Base-by-base conservation (phyloP, 306 rosid genomes). In the Cicer judaicum region DNA sequence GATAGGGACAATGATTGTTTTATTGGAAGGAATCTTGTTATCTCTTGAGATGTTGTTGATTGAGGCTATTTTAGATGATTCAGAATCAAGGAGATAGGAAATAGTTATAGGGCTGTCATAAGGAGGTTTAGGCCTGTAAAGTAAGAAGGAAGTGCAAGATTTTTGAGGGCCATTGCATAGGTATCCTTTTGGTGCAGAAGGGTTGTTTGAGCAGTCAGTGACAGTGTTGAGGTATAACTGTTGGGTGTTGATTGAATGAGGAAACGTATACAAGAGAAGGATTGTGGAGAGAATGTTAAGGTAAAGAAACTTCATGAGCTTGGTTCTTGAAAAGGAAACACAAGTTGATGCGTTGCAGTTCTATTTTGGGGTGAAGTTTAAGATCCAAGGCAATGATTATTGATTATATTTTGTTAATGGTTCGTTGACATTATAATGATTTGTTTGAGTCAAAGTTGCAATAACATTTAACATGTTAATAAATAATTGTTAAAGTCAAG, bases 41-140 rank as follows among this genome's bases (percentile, higher is more conserved):
- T 8, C 13, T 55, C 14, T 64, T 69, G 87, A 57, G 76, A 85
- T 67, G 0, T 67, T 79, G 80, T 88, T 88, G 55, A 82, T 74
- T 36, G 88, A 84, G 54, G 88, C 77, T 72, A 86, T 84, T 15
- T 6, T 13, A 1, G 88, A 78, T 56, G 90, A 78, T 10, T 79
- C 87, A 6, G 90, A 82, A 38, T 79, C 81, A 78, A 86, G 79
- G 13, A 88, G 89, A 66, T 78, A 24, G 5, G 87, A 79, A n/a
- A 88, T 86, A 72, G 9, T 74, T 6, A 5, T 29, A 64, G 88
- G 76, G 60, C 43, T 82, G 43, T 85, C 76, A 54, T 86, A 63
- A 5, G 85, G 77, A 7, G 75, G 52, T 43, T 15, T 72, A 5
- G 88, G 79, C 46, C 57, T 82, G 81, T 83, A 83, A 46, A 79